These are phyloP conservation scores for Cutaneotrichosporon cyanovorans DNA, from an alignment of 1,284 basidiomycete species.

Conservation along the genomic window DNA sequence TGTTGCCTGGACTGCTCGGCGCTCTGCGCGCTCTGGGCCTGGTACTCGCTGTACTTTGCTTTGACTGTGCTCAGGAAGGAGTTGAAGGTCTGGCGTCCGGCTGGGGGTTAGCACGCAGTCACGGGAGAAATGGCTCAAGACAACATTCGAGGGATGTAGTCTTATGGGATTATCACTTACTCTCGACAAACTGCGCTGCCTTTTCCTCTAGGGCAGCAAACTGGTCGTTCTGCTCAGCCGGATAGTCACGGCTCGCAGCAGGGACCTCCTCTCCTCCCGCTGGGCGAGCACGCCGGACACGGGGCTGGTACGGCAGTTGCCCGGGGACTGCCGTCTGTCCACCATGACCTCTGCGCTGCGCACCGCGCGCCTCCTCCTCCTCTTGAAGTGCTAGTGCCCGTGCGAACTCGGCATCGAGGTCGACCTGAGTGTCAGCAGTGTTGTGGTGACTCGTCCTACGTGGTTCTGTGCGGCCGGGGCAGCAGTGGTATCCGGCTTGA, in stretches of 20 bases:
- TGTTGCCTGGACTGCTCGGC: conserved; percentile 10
- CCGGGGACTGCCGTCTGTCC: conserved; percentile 6
- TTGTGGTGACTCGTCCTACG: conserved; percentile 22
- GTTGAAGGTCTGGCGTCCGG: conserved; percentile 39
- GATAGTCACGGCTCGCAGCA: background rate
- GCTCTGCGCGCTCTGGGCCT: conserved; percentile 14
- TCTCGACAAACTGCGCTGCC: conserved; percentile 37
- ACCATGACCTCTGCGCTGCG: background rate
- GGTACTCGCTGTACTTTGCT: conserved; percentile 35
- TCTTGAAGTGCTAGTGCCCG: conserved; percentile 40
- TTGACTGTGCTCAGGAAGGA: conserved; percentile 36
- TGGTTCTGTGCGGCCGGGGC: conserved; percentile 1
- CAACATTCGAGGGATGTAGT: no score
- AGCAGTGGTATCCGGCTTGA: conserved; percentile 31
- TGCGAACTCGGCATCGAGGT: conserved; percentile 43
- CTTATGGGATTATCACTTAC: conserved; percentile 16
- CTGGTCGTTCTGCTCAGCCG: background rate
- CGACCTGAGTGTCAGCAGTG: conserved; percentile 23
- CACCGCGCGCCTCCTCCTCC: conserved; percentile 23
- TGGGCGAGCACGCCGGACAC: conserved; percentile 27
- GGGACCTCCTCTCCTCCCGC: background rate
- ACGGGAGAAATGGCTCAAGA: no score
- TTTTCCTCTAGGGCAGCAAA: conserved; percentile 37
- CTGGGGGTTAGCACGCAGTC: conserved; percentile 17
- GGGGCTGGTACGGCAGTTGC: conserved; percentile 41